Percentiles rank a stretch among this genome's conserved stretches.
Evolutionary conservation across 1,284 basidiomycete species (phyloP).

Genomic region (Puccinia brachypodii): DNA sequence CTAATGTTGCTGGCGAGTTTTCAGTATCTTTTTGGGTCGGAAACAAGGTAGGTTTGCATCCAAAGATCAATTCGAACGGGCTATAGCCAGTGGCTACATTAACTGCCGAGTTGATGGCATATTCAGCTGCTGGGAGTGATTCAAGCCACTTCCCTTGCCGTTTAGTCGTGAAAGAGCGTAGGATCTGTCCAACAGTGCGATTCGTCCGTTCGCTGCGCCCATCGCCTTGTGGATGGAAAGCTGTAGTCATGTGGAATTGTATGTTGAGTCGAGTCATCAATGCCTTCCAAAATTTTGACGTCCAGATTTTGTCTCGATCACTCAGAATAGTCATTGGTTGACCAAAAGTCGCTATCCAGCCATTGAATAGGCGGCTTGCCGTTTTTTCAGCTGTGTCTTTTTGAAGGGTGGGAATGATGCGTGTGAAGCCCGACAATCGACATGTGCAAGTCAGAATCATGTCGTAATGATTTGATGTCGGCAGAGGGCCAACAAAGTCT

Average conservation of each 20-base stretch:
- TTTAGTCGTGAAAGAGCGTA: constrained; percentile 48
- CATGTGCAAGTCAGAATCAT: neutral
- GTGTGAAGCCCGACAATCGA: neutral
- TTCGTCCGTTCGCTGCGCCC: constrained; percentile 50
- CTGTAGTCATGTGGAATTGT: neutral
- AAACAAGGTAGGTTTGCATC: constrained; percentile 25
- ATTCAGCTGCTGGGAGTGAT: constrained; percentile 26
- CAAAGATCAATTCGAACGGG: constrained; percentile 49
- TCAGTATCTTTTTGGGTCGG: constrained; percentile 12
- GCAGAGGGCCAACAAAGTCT: neutral
- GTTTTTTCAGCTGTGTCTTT: neutral
- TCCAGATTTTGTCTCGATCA: constrained; percentile 53
- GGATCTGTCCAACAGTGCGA: constrained; percentile 56
- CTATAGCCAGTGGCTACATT: constrained; percentile 49
- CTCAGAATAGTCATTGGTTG: constrained; percentile 51
- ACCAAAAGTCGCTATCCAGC: constrained; percentile 32
- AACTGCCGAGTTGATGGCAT: constrained; percentile 4
- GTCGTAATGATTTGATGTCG: too few species aligned
- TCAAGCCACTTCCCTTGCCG: constrained; percentile 51
- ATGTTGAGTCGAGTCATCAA: constrained; percentile 6
- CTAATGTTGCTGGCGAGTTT: neutral
- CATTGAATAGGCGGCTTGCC: neutral
- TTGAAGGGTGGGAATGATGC: neutral
- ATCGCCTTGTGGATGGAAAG: constrained; percentile 52
- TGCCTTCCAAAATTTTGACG: constrained; percentile 52